phyloP scores from a whole-genome alignment of 148 eudicot species.

The Dysphania ambrosioides region DNA sequence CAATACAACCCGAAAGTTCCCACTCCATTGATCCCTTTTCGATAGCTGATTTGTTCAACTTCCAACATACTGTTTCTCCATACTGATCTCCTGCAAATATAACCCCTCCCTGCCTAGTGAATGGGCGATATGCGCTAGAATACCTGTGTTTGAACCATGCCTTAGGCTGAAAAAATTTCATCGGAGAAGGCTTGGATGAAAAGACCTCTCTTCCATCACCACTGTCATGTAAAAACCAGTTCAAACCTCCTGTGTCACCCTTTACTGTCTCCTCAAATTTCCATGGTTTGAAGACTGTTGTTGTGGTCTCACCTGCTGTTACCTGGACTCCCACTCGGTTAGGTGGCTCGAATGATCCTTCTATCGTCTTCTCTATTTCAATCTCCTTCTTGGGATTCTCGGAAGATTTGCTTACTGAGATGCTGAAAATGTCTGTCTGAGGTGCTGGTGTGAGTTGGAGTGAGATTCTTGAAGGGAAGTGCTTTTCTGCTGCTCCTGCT shows the following conservation, averaged over 20 bases:
- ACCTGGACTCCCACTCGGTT: slow-evolving; percentile 43
- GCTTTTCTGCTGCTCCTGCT: slow-evolving; percentile 74
- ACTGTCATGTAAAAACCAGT: slow-evolving; percentile 75
- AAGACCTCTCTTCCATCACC: slow-evolving; percentile 70
- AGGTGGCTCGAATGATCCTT: slow-evolving; percentile 61
- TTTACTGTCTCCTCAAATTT: slow-evolving; percentile 77
- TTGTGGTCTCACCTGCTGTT: slow-evolving; percentile 51
- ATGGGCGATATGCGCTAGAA: slow-evolving; percentile 59
- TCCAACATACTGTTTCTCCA: slow-evolving; percentile 72
- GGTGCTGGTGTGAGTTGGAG: slow-evolving; percentile 62
- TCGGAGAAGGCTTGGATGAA: slow-evolving; percentile 63
- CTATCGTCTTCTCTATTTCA: slow-evolving; percentile 49
- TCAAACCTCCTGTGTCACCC: slow-evolving; percentile 57
- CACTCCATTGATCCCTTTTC: slow-evolving; percentile 59
- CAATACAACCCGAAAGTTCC: slow-evolving; percentile 72
- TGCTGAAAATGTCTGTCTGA: slow-evolving; percentile 52
- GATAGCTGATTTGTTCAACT: slow-evolving; percentile 45
- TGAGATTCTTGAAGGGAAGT: slow-evolving; percentile 81
- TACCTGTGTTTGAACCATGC: slow-evolving; percentile 86
- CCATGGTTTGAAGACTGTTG: slow-evolving; percentile 72
- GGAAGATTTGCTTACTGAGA: slow-evolving; percentile 72
- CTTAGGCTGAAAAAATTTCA: slow-evolving; percentile 51
- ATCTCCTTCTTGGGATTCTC: slow-evolving; percentile 63
- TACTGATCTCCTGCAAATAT: slow-evolving; percentile 79
- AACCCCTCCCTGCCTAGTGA: slow-evolving; percentile 82